Percentiles rank a stretch among this genome's conserved stretches.
Evolutionary conservation across 306 rosid species (phyloP).

Genomic region (Aeschynomene evenia): DNA sequence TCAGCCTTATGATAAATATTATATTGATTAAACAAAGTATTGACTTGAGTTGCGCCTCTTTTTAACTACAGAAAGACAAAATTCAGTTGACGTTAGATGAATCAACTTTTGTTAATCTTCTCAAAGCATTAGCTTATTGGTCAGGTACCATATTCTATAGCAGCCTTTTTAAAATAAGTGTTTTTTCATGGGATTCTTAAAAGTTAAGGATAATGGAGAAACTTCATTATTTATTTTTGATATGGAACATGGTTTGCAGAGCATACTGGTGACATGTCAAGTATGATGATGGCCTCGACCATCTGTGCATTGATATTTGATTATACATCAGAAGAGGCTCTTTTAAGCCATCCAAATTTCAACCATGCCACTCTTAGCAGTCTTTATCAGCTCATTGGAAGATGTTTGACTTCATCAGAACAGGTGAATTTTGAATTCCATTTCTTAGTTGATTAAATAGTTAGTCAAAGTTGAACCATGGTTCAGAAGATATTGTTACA

Average conservation of each 20-base stretch:
- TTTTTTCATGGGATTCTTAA: background rate
- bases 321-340: slow-evolving; percentile 72
- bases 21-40: slow-evolving; percentile 22
- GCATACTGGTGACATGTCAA: slow-evolving; percentile 51
- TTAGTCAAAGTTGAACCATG: background rate
- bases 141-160: slow-evolving; percentile 52
- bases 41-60: slow-evolving; percentile 26
- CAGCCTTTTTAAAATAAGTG: slow-evolving; percentile 3
- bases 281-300: slow-evolving; percentile 75
- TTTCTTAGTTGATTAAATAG: background rate
- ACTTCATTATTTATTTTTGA: background rate
- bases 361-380: slow-evolving; percentile 42
- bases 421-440: slow-evolving; percentile 53
- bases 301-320: slow-evolving; percentile 77
- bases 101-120: slow-evolving; percentile 50
- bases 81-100: slow-evolving; percentile 44
- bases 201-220: background rate
- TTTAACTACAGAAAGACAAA: slow-evolving; percentile 58
- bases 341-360: slow-evolving; percentile 54
- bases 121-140: slow-evolving; percentile 75
- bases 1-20: background rate
- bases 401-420: slow-evolving; percentile 52
- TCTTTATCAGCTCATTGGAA: slow-evolving; percentile 64
- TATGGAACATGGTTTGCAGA: slow-evolving; percentile 50
- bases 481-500: slow-evolving; percentile 1